These are phyloP conservation scores for Hymenoscyphus fraxineus DNA, from an alignment of 2,329 filamentous ascomycete genomes.

Conservation along the genomic window DNA sequence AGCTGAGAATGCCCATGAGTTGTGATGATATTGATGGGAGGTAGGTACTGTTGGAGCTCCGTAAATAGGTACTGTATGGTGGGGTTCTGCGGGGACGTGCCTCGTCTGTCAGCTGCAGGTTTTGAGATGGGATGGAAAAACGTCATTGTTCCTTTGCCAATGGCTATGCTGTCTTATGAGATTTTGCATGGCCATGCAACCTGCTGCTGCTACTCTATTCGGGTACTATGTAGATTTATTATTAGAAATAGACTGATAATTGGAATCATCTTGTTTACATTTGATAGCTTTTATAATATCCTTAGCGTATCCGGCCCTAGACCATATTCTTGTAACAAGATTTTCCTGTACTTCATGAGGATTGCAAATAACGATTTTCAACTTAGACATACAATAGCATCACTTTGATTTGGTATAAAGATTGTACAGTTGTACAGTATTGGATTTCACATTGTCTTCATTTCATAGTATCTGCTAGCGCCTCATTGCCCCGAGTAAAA, in stretches of 20 bases:
- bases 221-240: no score
- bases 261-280: no score
- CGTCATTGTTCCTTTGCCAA: not conserved
- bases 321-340: no score
- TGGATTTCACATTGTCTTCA: conserved; percentile 26
- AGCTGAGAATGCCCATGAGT: not conserved
- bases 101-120: not conserved
- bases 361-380: not conserved
- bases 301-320: no score
- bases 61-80: conserved; percentile 1
- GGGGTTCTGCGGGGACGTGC: conserved; percentile 20
- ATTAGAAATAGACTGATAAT: no score
- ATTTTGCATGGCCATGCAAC: not conserved
- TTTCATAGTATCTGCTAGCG: conserved; percentile 29
- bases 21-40: not conserved
- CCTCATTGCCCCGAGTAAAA: conserved; percentile 24
- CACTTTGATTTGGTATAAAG: not conserved
- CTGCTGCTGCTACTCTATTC: not conserved
- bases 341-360: no score
- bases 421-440: not conserved
- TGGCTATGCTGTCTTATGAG: not conserved
- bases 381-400: not conserved
- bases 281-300: no score
- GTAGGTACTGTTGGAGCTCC: not conserved
- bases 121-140: not conserved